Evolutionary conservation across 345 rosid species (phyloP).

Genomic region (Clarkia xantiana): DNA sequence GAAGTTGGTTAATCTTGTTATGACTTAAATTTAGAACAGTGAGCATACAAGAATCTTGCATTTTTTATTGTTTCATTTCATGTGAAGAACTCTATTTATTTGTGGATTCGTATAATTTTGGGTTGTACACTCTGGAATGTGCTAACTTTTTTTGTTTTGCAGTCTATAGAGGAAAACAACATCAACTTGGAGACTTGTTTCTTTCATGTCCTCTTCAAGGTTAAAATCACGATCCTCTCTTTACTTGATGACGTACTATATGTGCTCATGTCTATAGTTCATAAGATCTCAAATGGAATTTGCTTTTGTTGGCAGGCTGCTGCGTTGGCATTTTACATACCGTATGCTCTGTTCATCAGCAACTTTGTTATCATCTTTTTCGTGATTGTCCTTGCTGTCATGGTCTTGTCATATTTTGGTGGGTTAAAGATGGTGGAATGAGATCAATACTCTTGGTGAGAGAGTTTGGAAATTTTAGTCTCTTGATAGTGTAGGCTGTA

Average conservation of each 20-base stretch:
- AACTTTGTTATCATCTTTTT: conserved; percentile 93
- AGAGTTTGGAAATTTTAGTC: conserved; percentile 96
- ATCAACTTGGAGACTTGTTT: conserved; percentile 89
- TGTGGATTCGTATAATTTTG: too few relatives aligned
- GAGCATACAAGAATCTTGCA: too few relatives aligned
- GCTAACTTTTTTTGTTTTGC: conserved; percentile 13
- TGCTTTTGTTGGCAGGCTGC: conserved; percentile 45
- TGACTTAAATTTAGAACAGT: too few relatives aligned
- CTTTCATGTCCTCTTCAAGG: conserved; percentile 91
- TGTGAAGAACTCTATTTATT: too few relatives aligned
- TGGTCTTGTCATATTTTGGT: conserved; percentile 96
- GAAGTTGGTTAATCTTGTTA: too few relatives aligned
- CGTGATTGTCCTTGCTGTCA: conserved; percentile 83
- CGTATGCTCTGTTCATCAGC: conserved; percentile 67
- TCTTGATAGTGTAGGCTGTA: conserved; percentile 39
- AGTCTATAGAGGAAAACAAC: conserved; percentile 88
- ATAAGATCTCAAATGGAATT: conserved; percentile 1
- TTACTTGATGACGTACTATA: background rate
- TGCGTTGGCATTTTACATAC: conserved; percentile 89
- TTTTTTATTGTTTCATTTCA: too few relatives aligned
- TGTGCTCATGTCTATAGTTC: background rate
- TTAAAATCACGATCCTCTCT: conserved; percentile 1
- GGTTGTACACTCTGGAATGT: background rate
- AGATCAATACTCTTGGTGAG: conserved; percentile 90
- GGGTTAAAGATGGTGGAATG: conserved; percentile 99